Base-by-base conservation (phyloP, 768 basidiomycete genomes). In the Phanerochaete carnosa region DNA sequence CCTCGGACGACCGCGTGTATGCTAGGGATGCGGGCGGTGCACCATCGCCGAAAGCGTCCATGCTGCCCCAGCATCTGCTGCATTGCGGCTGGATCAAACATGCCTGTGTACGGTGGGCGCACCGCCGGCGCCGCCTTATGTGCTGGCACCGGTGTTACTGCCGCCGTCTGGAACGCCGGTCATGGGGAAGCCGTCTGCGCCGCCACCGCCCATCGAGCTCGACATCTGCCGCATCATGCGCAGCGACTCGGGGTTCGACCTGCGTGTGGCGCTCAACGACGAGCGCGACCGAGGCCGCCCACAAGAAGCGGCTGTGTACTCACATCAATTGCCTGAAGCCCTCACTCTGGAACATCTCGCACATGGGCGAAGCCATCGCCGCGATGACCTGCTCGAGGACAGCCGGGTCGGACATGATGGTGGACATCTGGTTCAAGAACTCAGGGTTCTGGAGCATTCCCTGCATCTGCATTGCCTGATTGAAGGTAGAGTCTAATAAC, bases 341-440 rank as follows among this genome's bases (percentile, higher is more conserved):
- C 30, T 87, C 85, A 68, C 85, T 89, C 70, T 89, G 88, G 74
- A 94, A 90, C 49, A 91, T 79, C 61, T 88, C 78, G 23, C 94
- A 81, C 19, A 93, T 83, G 68, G 92, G 90, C 0, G 94, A 93
- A 1, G 80, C 90, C 85, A 95, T 89, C 0, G 76, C 71, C 29
- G 83, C 82, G 64, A 96, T 88, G 66, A 95, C 78, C 72, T 95
- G 88, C 59, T 98, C 95, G 55, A 98, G 75, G 51, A 98, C 77
- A n/a, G 84, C 86, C 0, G 96, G 95, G 67, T 95, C 90, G 7
- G 87, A 85, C 85, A 98, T 89, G 74, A 94, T 82, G 15, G 79
- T 70, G 8, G 88, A 84, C 91, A 99, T 96, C 74, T 95, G 91
- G 63, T 91, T 84, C 43, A 95, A 72, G 66, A 95, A 94, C 63